Evolutionary conservation across 2,329 filamentous ascomycete genomes (phyloP), one percentile per base, ranked within the genome.

Genomic region (Xylariaceae sp.): DNA sequence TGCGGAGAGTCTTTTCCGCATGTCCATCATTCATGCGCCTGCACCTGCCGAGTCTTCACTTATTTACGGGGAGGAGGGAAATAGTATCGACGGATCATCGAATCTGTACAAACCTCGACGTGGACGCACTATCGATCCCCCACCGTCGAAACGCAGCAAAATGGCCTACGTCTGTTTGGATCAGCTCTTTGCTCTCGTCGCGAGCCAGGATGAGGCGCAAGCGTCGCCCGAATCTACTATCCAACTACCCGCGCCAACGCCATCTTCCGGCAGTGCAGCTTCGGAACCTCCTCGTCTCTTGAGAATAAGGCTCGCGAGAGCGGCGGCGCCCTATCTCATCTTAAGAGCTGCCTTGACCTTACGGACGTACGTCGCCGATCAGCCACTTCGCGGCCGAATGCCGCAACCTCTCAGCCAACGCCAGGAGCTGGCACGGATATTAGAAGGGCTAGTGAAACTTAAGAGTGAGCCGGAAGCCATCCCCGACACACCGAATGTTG

Each of bases 321-420:
- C 87, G 3, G 83, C 86, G 0, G 86, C 89, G 0, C 90, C 90
- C 0, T 92, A 89, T 64, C 78, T 97, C 2, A 86, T 97, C 42
- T 75, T 96, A 1, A 85, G 94, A 2, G 84, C 88, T 12, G 90
- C 88, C 0, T 76, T 96, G 15, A 85, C 89, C 0, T 73, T 97
- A n/a, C 85, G 89, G 52, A 79, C 86, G 0, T 97, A 95, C 67
- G 85, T 95, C 43, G 88, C 91, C 3, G 94, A 99, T 69, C 92
- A 96, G 67, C 92, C 92, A 0, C 76, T 99, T 18, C 80, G 94
- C 13, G 92, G 94, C 0, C 81, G 85, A 47, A 94, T 95, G 84
- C 94, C 94, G 4, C 89, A 94, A 68, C 92, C 92, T 0, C 76
- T 89, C 5, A 86, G 84, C 8, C 89, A 96, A 65, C 81, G 89